These are phyloP conservation scores for Aspergillus sclerotialis DNA, from an alignment of 2,329 filamentous ascomycete genomes.

Conservation along the genomic window DNA sequence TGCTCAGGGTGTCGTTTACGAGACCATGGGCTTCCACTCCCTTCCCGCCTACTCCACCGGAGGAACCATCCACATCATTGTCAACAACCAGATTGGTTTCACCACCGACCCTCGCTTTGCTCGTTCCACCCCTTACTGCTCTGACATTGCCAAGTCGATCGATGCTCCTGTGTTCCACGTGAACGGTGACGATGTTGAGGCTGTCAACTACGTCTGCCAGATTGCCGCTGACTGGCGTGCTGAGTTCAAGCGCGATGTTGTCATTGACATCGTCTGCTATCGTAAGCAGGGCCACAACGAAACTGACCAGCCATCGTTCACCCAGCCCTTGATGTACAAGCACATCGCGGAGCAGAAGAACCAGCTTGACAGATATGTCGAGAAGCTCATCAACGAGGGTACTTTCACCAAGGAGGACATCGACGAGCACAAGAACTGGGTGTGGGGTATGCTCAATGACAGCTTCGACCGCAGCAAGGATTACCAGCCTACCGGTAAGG, in stretches of 20 bases:
- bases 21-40: constrained; percentile 95
- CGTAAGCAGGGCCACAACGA: constrained; percentile 99
- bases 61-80: constrained; percentile 91
- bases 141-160: constrained; percentile 97
- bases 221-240: constrained; percentile 96
- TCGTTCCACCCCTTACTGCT: constrained; percentile 97
- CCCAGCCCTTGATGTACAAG: constrained; percentile 99
- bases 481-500: constrained; percentile 91
- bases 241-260: constrained; percentile 96
- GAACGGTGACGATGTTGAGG: constrained; percentile 96
- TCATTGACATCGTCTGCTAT: constrained; percentile 98
- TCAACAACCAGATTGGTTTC: constrained; percentile 99
- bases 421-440: constrained; percentile 99
- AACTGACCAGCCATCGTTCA: constrained; percentile 98
- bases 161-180: constrained; percentile 99
- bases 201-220: constrained; percentile 97
- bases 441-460: constrained; percentile 98
- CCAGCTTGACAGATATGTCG: constrained; percentile 83
- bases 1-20: constrained; percentile 94
- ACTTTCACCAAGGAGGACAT: constrained; percentile 97
- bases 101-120: constrained; percentile 97
- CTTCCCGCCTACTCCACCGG: constrained; percentile 95
- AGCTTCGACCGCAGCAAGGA: constrained; percentile 97
- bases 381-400: constrained; percentile 83
- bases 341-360: constrained; percentile 77